Base-by-base conservation (phyloP, 768 basidiomycete species). In the Amanita rimosa region DNA sequence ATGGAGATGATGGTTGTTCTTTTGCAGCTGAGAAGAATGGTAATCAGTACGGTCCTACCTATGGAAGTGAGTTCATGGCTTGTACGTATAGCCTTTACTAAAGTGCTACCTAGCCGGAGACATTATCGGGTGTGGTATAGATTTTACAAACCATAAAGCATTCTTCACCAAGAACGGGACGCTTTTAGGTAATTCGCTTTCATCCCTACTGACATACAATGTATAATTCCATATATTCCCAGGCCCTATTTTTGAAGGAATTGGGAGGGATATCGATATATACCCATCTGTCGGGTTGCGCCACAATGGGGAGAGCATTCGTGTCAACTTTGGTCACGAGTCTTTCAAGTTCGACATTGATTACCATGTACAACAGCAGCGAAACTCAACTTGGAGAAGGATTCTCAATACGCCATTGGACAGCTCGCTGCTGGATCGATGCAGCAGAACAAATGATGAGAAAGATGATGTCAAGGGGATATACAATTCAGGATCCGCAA, bases 131-230 rank as follows among this genome's bases (percentile, higher is more conserved):
- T 95, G 92, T 58, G 95, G 95, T 1, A 74, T 98, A 51, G 91
- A 97, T 64, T 96, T 92, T 59, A 82, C 81, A 38, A 78, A 75
- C 16, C 74, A 86, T 50, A 73, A 75, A 48, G 82, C 81, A 0
- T 96, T 97, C 65, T 96, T 84, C 62, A 96, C 93, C 26, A 92
- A 86, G 68, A 95, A 95, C 51, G 88, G 90, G 10, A 63, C 69
- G 13, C 71, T 81, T 53, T 70, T 91, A 39, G 82, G 87, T 85
- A 59, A 42, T 50, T 46, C 35, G 34, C 46, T 34, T 22, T 34
- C 19, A 21, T 31, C 10, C 31, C 14, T n/a, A 21, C 6, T 27
- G 26, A 45, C 33, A n/a, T n/a, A n/a, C n/a, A n/a, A n/a, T 22
- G 50, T 46, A 22, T 26, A 37, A 27, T 47, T 53, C 31, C 58